phyloP scores from a whole-genome alignment of 805 yeast species.

The Metschnikowia cubensis region DNA sequence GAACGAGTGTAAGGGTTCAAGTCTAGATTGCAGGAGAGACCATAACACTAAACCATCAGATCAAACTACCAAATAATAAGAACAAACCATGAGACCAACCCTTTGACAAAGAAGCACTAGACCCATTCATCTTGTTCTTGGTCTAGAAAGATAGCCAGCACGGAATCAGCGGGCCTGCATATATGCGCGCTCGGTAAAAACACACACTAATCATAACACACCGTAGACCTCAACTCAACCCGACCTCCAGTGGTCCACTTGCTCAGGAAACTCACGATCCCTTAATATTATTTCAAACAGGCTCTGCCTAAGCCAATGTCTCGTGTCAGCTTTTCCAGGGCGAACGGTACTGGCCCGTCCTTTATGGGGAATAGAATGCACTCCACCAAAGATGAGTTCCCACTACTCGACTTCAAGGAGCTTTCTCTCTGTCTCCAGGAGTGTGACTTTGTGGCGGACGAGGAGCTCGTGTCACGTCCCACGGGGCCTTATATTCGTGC shows the following conservation, averaged over 20 bases:
- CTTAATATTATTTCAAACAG: not conserved
- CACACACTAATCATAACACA: conserved; percentile 1
- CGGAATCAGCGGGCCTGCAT: not conserved
- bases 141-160: not conserved
- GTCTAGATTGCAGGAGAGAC: not conserved
- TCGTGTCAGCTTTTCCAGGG: conserved; percentile 6
- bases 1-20: conserved; percentile 59
- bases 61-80: too few species aligned
- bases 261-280: not conserved
- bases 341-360: conserved; percentile 4
- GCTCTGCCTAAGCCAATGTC: conserved; percentile 4
- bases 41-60: not conserved
- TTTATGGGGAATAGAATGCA: conserved; percentile 3
- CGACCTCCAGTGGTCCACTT: not conserved
- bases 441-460: conserved; percentile 58
- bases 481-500: conserved; percentile 51
- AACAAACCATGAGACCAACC: too few species aligned
- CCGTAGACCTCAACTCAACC: conserved; percentile 1
- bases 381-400: conserved; percentile 48
- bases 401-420: conserved; percentile 57
- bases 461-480: conserved; percentile 57
- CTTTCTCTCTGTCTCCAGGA: conserved; percentile 55
- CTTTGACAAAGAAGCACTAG: too few species aligned
- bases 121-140: too few species aligned
- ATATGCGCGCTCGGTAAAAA: conserved; percentile 3